phyloP scores from a whole-genome alignment of 2,329 filamentous ascomycete genomes.

The Penicillium sp. region DNA sequence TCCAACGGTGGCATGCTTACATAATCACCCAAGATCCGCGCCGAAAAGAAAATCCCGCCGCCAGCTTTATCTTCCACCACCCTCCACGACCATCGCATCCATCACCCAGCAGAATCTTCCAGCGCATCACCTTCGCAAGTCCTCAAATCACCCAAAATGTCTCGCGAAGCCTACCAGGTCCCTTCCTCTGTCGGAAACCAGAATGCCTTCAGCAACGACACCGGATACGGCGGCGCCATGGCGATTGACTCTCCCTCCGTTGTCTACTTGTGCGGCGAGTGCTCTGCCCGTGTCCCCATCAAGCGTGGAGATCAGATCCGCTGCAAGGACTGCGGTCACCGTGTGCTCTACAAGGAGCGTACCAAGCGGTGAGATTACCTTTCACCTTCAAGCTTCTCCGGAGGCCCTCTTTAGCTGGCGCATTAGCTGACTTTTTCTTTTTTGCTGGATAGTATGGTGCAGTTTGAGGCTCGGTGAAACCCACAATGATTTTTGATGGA shows the following conservation, averaged over 20 bases:
- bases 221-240: slow-evolving; percentile 38
- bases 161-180: slow-evolving; percentile 76
- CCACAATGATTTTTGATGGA: neutral
- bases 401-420: neutral
- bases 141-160: slow-evolving; percentile 46
- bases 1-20: neutral
- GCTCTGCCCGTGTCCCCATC: slow-evolving; percentile 72
- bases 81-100: neutral
- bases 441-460: slow-evolving; percentile 73
- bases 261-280: slow-evolving; percentile 79
- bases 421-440: slow-evolving; percentile 13
- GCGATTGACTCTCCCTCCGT: slow-evolving; percentile 57
- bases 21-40: neutral
- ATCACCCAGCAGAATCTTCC: neutral
- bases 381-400: neutral
- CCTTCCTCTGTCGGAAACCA: slow-evolving; percentile 57
- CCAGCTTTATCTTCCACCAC: neutral
- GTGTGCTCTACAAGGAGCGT: slow-evolving; percentile 95
- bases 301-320: slow-evolving; percentile 78
- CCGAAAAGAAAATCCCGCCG: neutral
- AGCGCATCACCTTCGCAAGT: neutral
- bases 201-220: slow-evolving; percentile 43
- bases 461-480: slow-evolving; percentile 86
- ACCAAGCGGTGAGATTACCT: slow-evolving; percentile 77
- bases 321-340: slow-evolving; percentile 90